Base-by-base conservation (phyloP, 139 green algal species). In the Edaphochlamys debaryana region DNA sequence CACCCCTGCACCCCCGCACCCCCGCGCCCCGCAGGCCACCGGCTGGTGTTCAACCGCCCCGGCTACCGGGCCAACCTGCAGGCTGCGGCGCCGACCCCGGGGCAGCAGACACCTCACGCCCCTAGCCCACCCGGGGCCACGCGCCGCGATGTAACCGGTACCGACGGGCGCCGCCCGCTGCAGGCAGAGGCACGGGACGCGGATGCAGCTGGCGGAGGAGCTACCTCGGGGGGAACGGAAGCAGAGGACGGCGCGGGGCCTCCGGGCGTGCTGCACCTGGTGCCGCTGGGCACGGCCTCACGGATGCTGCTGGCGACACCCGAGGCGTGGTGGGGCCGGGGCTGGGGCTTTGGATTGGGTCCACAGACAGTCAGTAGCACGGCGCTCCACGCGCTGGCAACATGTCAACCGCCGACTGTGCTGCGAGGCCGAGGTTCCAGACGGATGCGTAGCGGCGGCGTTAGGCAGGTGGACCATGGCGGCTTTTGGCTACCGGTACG, bases 251-350 rank as follows among this genome's bases (percentile, higher is more conserved):
- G 20, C 30, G 29, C 30, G 60, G 60, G 29, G 60, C 34, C 17
- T 30, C 64, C 29, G 19, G 64, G 64, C 17, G 73, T 80, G 56
- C 56, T 69, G 56, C 56, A 69, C 38, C 54, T 30, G 37, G 29
- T 80, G 73, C 73, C 73, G 0, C 22, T 56, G 54, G 56, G 67
- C 5, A 0, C 0, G 6, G n/a, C n/a, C 37, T 25, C 73, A 0
- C 54, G 73, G 56, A 54, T 80, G 54, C 73, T 80, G 73, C 73
- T 80, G 37, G 52, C 36, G 5, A 0, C 11, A 3, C 29, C 34
- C n/a, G n/a, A 66, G 48, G 32, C 70, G 0, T 48, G 70, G 70
- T 78, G 70, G 8, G 69, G 11, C 2, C 30, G 66, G 22, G 37
- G 66, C 4, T 19, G 66, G 36, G 9, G 66, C 3, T 30, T 9